A percentile compares a stretch with the other conserved stretches of the same genome.
Evolutionary conservation across 2,329 filamentous ascomycete genomes (phyloP).

Genomic region (Penicillium sp.): DNA sequence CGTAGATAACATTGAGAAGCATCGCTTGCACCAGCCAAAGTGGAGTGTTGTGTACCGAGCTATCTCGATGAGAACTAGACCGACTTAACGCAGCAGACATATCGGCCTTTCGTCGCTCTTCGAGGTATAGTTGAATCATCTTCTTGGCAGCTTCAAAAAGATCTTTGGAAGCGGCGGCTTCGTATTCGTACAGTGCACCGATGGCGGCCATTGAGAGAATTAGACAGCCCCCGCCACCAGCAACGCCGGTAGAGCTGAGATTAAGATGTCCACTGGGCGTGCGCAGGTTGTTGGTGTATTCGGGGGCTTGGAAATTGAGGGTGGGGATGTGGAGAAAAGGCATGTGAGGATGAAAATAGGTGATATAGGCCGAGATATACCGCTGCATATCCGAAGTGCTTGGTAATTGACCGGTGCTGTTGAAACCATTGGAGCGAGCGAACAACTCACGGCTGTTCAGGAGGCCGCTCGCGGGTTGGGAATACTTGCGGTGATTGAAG

Average conservation of each 20-base stretch:
- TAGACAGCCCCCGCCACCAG: constrained; percentile 83
- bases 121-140: constrained; percentile 90
- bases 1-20: constrained; percentile 94
- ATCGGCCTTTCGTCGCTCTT: constrained; percentile 85
- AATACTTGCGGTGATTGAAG: constrained; percentile 63
- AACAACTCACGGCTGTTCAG: constrained; percentile 42
- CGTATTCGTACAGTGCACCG: constrained; percentile 84
- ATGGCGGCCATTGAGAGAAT: constrained; percentile 87
- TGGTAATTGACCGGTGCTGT: constrained; percentile 64
- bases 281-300: constrained; percentile 65
- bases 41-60: constrained; percentile 73
- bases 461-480: constrained; percentile 61
- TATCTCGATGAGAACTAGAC: constrained; percentile 58
- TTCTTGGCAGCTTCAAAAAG: constrained; percentile 93
- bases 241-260: constrained; percentile 58
- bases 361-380: constrained; percentile 87
- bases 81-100: constrained; percentile 66
- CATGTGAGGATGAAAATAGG: constrained; percentile 90
- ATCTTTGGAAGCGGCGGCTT: constrained; percentile 77
- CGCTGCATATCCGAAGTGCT: constrained; percentile 85
- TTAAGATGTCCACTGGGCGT: constrained; percentile 58
- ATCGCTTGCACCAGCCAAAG: constrained; percentile 97
- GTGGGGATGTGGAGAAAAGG: constrained; percentile 95
- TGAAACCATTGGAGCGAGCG: constrained; percentile 38
- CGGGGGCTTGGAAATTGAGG: constrained; percentile 81